Conservation (phyloP, 1,139 yeast genomes). For the Wickerhamomyces sp. region DNA sequence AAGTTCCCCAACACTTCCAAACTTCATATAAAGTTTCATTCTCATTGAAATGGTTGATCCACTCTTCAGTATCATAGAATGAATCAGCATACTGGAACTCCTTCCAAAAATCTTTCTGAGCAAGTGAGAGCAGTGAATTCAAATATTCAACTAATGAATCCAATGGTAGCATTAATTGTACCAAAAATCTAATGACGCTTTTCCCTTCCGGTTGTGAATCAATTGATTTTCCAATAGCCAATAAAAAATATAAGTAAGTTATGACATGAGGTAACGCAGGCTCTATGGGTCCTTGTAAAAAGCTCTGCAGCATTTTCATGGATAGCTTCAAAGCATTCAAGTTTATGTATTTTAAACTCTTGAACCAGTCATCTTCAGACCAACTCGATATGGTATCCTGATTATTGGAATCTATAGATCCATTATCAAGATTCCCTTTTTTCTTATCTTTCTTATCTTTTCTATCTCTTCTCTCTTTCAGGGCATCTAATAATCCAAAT, state of each 20-base stretch:
- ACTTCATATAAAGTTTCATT: slow-evolving; percentile 68
- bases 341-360: slow-evolving; percentile 49
- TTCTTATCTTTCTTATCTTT: slow-evolving; percentile 49
- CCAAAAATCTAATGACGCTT: slow-evolving; percentile 45
- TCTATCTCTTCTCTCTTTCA: slow-evolving; percentile 66
- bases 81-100: slow-evolving; percentile 1
- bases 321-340: slow-evolving; percentile 63
- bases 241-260: slow-evolving; percentile 66
- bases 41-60: slow-evolving; percentile 36
- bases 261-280: slow-evolving; percentile 67
- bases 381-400: slow-evolving; percentile 5
- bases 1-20: slow-evolving; percentile 82
- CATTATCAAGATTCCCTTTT: slow-evolving; percentile 5
- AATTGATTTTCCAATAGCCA: slow-evolving; percentile 58
- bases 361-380: slow-evolving; percentile 52
- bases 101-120: slow-evolving; percentile 30
- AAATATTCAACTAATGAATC: slow-evolving; percentile 56
- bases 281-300: slow-evolving; percentile 64
- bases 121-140: slow-evolving; percentile 32
- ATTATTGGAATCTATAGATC: slow-evolving; percentile 2
- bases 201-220: slow-evolving; percentile 43
- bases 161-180: slow-evolving; percentile 62
- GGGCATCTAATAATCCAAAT: slow-evolving; percentile 64
- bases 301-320: slow-evolving; percentile 59
- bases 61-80: slow-evolving; percentile 25